Evolutionary conservation across 345 rosid genomes (phyloP), one percentile per base, ranked within the genome.

Genomic region (Populus deltoides): DNA sequence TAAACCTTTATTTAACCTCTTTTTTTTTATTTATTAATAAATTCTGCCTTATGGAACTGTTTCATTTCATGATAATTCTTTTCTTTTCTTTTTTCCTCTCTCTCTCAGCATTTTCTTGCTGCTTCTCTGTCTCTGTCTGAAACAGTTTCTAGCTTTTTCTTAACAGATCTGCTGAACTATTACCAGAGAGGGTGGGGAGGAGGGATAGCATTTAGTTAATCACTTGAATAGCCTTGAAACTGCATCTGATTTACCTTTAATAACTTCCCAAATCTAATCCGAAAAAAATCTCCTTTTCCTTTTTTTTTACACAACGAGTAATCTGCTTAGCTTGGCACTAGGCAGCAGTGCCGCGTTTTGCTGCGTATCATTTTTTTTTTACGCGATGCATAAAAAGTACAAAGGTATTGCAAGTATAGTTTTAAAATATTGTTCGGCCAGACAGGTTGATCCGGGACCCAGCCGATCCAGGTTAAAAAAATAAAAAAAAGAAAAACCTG

Each of bases 91-190:
- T 45, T 43, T 68, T 25, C 36, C 36, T 33, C 74, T 67, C 47
- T 51, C 73, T 71, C 65, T 57, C 71, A 33, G 24, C 47, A 35
- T 33, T 67, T 66, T 67, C 72, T 51, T 22, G 72, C 66, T 7
- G 72, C 66, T 35, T 57, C 75, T 70, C 65, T 53, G 49, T 77
- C 59, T 29, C 33, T 62, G 67, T 24, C 41, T 55, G 18, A 2
- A 27, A 24, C 80, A 63, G 79, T 72, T 75, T 78, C 73, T 38
- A 76, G 68, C 81, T 70, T 78, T 66, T 36, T 65, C 82, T 59
- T 25, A 7, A 66, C 59, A 65, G 39, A 83, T 81, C 78, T 77
- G 83, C 77, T 74, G 25, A 59, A 62, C 75, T 25, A 36, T 72
- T 74, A 31, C 66, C 69, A 24, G 80, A 27, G 36, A 33, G 68